Percentiles rank a stretch among this genome's conserved stretches.
Evolutionary conservation across 768 basidiomycete genomes (phyloP).

Genomic region (Boletus huronensis): DNA sequence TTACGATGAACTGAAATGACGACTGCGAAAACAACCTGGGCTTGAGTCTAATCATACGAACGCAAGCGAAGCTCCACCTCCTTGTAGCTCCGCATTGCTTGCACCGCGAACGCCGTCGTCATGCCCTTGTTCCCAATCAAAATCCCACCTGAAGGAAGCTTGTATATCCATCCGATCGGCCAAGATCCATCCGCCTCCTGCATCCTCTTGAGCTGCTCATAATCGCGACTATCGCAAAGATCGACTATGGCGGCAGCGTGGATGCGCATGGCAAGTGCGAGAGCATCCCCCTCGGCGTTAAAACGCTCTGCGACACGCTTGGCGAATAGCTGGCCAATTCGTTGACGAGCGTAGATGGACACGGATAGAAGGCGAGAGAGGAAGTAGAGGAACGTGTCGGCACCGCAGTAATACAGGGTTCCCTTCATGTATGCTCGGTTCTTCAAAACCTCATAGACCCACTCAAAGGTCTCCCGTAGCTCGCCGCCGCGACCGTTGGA

Average conservation of each 20-base stretch:
- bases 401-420: constrained; percentile 17
- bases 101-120: constrained; percentile 22
- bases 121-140: constrained; percentile 18
- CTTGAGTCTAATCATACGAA: constrained; percentile 12
- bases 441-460: constrained; percentile 20
- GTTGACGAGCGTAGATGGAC: constrained; percentile 15
- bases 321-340: constrained; percentile 12
- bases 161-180: constrained; percentile 23
- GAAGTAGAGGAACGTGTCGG: constrained; percentile 21
- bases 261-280: constrained; percentile 20
- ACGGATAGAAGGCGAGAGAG: constrained; percentile 19
- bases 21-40: not conserved
- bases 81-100: constrained; percentile 13
- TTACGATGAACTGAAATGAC: not conserved
- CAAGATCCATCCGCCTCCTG: constrained; percentile 22
- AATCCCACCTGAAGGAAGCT: not conserved
- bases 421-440: constrained; percentile 21
- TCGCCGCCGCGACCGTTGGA: constrained; percentile 18
- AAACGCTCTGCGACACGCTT: constrained; percentile 16
- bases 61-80: constrained; percentile 10
- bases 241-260: constrained; percentile 9
- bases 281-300: constrained; percentile 16
- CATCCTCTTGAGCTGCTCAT: constrained; percentile 15
- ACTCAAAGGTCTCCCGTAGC: constrained; percentile 20
- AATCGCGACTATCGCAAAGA: constrained; percentile 13